Conservation (phyloP, 2,329 filamentous ascomycete genomes). For the Penicillium sp. region DNA sequence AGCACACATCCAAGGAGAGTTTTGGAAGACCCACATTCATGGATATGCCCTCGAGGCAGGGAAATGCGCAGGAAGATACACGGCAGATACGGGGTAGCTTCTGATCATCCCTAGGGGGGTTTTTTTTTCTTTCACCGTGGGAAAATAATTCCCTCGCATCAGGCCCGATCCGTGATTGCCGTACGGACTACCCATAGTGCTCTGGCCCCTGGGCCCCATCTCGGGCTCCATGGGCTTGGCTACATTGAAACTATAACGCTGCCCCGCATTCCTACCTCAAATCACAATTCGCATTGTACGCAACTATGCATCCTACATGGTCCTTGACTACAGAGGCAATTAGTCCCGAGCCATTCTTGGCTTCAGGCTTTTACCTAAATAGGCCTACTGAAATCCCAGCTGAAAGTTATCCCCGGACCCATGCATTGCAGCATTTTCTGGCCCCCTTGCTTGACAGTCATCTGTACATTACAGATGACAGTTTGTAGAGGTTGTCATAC, state of each 20-base stretch:
- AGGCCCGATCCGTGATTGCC: background rate
- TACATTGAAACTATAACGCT: background rate
- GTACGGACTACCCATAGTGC: background rate
- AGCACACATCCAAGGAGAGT: rapidly evolving
- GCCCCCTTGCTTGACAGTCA: background rate
- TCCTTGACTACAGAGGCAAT: background rate
- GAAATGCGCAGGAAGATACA: background rate
- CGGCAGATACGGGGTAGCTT: background rate
- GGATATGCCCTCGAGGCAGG: background rate
- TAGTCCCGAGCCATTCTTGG: background rate
- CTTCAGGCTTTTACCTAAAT: background rate
- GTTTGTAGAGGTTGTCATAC: too few species aligned
- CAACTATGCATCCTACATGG: background rate
- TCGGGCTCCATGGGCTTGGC: background rate
- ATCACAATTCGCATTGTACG: background rate
- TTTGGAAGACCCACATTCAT: too few species aligned
- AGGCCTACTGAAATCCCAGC: too few species aligned
- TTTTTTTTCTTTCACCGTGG: too few species aligned
- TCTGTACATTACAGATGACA: too few species aligned
- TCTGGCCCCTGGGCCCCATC: background rate
- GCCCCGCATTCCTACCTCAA: background rate
- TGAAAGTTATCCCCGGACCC: too few species aligned
- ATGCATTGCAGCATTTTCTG: background rate
- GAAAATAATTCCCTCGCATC: background rate
- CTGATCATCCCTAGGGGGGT: background rate